A percentile compares a stretch with the other conserved stretches of the same genome.
These are phyloP conservation scores for Pholiota microspora DNA, from an alignment of 768 basidiomycete species.

Conservation along the genomic window DNA sequence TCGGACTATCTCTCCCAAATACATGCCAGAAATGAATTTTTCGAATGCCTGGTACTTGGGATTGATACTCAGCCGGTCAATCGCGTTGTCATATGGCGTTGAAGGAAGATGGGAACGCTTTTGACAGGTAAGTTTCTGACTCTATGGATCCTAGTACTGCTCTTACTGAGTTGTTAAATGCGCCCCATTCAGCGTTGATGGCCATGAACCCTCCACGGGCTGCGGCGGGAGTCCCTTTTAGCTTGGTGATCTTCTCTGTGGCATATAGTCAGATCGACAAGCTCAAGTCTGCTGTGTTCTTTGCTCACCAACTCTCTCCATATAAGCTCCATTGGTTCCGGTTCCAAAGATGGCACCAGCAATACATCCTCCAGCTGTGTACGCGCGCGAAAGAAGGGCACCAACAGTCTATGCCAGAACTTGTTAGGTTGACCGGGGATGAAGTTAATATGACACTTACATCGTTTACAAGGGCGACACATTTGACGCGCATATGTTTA, in stretches of 20 bases:
- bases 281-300: neutral
- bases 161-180: constrained; percentile 88
- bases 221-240: constrained; percentile 60
- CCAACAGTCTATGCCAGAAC: constrained; percentile 89
- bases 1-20: constrained; percentile 91
- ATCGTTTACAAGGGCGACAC: constrained; percentile 92
- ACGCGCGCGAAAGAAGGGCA: constrained; percentile 88
- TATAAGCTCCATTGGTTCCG: constrained; percentile 97
- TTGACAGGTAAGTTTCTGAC: neutral
- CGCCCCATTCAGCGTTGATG: constrained; percentile 98
- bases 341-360: constrained; percentile 96
- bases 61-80: constrained; percentile 95
- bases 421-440: neutral
- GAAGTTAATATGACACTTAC: constrained; percentile 42
- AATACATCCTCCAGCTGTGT: constrained; percentile 88
- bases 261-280: neutral
- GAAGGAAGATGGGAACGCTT: constrained; percentile 73
- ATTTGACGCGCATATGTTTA: constrained; percentile 90
- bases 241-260: constrained; percentile 75
- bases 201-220: constrained; percentile 80
- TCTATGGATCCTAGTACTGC: neutral
- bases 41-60: constrained; percentile 92
- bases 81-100: constrained; percentile 86
- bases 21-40: constrained; percentile 99
- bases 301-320: constrained; percentile 68